Evolutionary conservation across 345 rosid genomes (phyloP).

Genomic region (Camelina sativa): DNA sequence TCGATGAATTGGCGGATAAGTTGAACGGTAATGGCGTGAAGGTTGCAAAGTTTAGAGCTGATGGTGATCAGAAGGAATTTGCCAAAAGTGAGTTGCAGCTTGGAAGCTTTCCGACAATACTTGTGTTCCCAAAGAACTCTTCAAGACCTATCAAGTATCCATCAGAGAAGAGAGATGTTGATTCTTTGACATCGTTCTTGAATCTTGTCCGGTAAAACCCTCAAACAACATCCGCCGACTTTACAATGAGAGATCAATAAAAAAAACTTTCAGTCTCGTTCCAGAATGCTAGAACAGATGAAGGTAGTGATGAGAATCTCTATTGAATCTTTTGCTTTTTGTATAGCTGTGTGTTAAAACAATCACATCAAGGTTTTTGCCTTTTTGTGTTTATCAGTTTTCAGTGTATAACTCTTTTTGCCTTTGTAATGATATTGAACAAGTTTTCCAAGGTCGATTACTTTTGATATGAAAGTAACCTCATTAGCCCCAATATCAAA

Average conservation of each 20-base stretch:
- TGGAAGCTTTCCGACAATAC: slow-evolving; percentile 87
- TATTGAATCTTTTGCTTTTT: neutral
- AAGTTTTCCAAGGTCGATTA: neutral
- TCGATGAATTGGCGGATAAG: slow-evolving; percentile 74
- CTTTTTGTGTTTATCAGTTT: neutral
- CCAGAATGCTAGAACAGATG: slow-evolving; percentile 41
- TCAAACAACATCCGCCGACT: slow-evolving; percentile 18
- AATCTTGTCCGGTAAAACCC: slow-evolving; percentile 64
- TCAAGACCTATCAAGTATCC: slow-evolving; percentile 81
- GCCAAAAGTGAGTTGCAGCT: slow-evolving; percentile 75
- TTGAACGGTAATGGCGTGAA: slow-evolving; percentile 64
- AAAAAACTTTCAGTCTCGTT: slow-evolving; percentile 26
- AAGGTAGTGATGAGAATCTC: neutral
- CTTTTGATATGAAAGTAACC: neutral
- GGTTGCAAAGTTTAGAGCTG: slow-evolving; percentile 92
- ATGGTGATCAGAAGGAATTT: slow-evolving; percentile 81
- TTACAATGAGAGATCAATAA: neutral
- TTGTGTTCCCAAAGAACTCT: slow-evolving; percentile 82
- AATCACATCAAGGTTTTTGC: neutral
- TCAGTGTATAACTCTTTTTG: neutral
- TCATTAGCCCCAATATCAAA: neutral
- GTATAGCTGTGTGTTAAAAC: slow-evolving; percentile 2
- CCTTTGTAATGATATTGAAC: neutral
- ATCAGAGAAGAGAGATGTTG: slow-evolving; percentile 88
- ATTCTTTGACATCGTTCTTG: slow-evolving; percentile 81